Base-by-base conservation (phyloP, 371 early-diverging fungal species). In the Fennellomyces sp. region DNA sequence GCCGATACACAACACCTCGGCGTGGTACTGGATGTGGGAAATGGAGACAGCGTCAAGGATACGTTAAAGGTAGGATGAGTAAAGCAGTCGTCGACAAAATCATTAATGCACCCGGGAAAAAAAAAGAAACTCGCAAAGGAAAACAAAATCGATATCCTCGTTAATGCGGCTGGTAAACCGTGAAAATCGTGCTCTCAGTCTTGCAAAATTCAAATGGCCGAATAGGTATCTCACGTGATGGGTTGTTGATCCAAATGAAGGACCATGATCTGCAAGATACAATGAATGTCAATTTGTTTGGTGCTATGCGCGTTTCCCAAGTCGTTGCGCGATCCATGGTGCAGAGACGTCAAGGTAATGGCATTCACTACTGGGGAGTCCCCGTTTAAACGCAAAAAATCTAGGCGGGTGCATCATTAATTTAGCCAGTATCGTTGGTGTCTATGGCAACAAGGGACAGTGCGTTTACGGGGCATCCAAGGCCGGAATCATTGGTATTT, bases 391-490 rank as follows among this genome's bases (percentile, higher is more conserved):
- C 0, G 2, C 10, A 27, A 27, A 36, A 48, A 19, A 21, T 30
- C 38, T 56, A 60, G 70, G 70, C 69, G 92, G 94, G 1, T 88
- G 84, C 47, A 93, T 96, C 50, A 81, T 97, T 70, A 95, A 95
- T 70, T 79, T 96, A 17, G 75, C 93, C 1, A 93, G 94, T 55
- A 86, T 91, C 2, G 76, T 92, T 23, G 97, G 94, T 11, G 48
- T 88, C 10, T 74, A 84, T 23, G 94, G 95, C 3, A 93, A 90
- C 58, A 65, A 69, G 42, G 97, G 93, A 2, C 93, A 93, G 70
- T 75, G 84, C 8, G 85, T 81, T 13, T 96, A 95, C 70, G 78
- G 88, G 62, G 94, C 95, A 0, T 83, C 93, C 41, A 95, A 97
- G 72, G 90, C 94, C 1, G 95, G 92, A 3, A 52, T 94, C 17